Base-by-base conservation (phyloP, 164 flowering plant genomes). In the Dillenia suffruticosa region DNA sequence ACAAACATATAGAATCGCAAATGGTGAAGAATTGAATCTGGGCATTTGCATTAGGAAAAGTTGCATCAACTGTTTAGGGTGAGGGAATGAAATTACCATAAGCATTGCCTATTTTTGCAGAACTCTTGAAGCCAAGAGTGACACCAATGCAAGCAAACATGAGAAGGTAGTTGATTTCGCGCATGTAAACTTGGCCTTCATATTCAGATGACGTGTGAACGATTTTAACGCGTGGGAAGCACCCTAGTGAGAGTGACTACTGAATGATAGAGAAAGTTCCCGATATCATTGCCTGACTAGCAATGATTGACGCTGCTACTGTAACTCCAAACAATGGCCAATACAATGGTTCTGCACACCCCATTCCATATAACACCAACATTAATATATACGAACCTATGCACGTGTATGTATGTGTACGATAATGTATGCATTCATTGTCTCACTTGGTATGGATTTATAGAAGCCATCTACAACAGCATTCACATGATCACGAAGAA, bases 151-250 rank as follows among this genome's bases (percentile, higher is more conserved):
- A 71, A 1, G 74, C 74, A 1, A 66, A 58, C 74, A 71, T 66
- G 8, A 71, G 70, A 40, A 71, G 40, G 57, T 57, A 71, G 32
- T 71, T 71, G 47, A 66, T 63, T 62, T 71, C 74, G 12, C 70
- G 74, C n/a, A 71, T 65, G 14, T 70, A 64, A 11, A 70, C 69
- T 49, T 70, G 73, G 44, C 73, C 73, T 61, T 70, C 73, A 65
- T 70, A 69, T 52, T 50, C 59, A 53, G 61, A 58, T 0, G 73
- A 70, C 26, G 73, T 64, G 60, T 70, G 73, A 46, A 70, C 40
- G 22, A 70, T 53, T 65, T 65, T 49, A 9, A 70, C 73, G 14
- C 73, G 47, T 8, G 73, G 73, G 57, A 70, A 70, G 65, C 73
- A 70, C 15, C 73, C 73, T 57, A 64, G 47, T 0, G 73, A 59